Percentiles rank a stretch among this genome's conserved stretches.
These are phyloP conservation scores for Eudorina sp. DNA, from an alignment of 139 green algal genomes.

Conservation along the genomic window DNA sequence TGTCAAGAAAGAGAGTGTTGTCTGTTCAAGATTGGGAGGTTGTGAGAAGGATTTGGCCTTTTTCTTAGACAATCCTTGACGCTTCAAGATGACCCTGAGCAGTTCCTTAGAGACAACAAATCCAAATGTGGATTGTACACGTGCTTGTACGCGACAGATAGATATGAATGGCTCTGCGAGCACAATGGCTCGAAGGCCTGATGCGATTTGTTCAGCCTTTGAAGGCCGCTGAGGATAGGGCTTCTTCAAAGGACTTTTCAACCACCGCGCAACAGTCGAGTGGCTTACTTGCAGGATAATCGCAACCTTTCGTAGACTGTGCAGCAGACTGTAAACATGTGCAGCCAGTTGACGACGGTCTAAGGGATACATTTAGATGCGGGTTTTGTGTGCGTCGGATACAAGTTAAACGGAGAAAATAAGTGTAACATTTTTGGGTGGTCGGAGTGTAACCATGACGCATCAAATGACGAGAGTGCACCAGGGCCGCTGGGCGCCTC, in stretches of 20 bases:
- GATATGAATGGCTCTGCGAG: background rate
- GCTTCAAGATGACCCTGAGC: background rate
- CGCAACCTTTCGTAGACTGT: background rate
- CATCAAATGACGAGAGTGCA: too few relatives aligned
- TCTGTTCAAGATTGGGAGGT: background rate
- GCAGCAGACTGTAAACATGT: background rate
- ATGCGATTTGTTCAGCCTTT: background rate
- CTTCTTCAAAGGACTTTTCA: background rate
- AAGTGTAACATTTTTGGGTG: too few relatives aligned
- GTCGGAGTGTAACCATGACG: too few relatives aligned
- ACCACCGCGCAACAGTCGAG: background rate
- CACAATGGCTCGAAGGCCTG: background rate
- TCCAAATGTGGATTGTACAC: background rate
- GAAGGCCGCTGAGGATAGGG: background rate
- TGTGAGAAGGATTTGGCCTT: background rate
- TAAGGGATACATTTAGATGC: background rate
- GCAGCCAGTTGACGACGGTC: background rate
- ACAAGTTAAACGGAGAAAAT: background rate
- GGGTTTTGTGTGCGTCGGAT: background rate
- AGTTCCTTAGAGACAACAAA: background rate
- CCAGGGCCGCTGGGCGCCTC: too few relatives aligned
- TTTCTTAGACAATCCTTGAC: background rate
- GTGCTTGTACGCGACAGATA: background rate
- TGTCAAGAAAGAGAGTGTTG: background rate
- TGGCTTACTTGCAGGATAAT: background rate